Evolutionary conservation across 2,329 filamentous ascomycete genomes (phyloP).

Genomic region (Dryadomyces quercivorus): DNA sequence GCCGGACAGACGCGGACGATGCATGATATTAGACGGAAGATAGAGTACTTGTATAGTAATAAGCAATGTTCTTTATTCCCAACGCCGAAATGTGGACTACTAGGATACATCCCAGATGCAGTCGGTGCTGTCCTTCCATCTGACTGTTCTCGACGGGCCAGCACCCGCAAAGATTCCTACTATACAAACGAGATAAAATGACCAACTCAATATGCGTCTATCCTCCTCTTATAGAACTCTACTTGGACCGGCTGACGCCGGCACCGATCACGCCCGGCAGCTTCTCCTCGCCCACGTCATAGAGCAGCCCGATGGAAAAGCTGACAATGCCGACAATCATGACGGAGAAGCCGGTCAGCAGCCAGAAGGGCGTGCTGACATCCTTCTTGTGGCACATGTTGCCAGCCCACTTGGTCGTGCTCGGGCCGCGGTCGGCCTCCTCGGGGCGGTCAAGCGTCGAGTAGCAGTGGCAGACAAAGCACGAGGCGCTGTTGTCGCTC

Average conservation of each 20-base stretch:
- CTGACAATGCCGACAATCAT: slow-evolving; percentile 54
- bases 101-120: background rate
- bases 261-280: slow-evolving; percentile 93
- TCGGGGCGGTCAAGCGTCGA: slow-evolving; percentile 33
- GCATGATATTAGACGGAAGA: background rate
- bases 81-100: background rate
- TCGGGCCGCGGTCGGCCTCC: slow-evolving; percentile 23
- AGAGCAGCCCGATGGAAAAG: slow-evolving; percentile 66
- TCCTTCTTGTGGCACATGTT: slow-evolving; percentile 84
- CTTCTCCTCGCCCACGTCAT: slow-evolving; percentile 73
- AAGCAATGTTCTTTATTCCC: background rate
- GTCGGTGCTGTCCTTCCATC: background rate
- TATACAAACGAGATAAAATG: background rate
- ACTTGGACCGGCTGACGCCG: slow-evolving; percentile 68
- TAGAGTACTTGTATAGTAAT: background rate
- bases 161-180: background rate
- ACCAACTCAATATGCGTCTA: background rate
- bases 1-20: slow-evolving; percentile 18
- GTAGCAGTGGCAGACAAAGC: slow-evolving; percentile 70
- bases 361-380: slow-evolving; percentile 77
- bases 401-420: slow-evolving; percentile 66
- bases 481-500: slow-evolving; percentile 25
- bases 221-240: slow-evolving; percentile 8
- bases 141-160: background rate
- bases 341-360: slow-evolving; percentile 66